Evolutionary conservation across 805 yeast species (phyloP).

Genomic region (Wickerhamomyces bovis): DNA sequence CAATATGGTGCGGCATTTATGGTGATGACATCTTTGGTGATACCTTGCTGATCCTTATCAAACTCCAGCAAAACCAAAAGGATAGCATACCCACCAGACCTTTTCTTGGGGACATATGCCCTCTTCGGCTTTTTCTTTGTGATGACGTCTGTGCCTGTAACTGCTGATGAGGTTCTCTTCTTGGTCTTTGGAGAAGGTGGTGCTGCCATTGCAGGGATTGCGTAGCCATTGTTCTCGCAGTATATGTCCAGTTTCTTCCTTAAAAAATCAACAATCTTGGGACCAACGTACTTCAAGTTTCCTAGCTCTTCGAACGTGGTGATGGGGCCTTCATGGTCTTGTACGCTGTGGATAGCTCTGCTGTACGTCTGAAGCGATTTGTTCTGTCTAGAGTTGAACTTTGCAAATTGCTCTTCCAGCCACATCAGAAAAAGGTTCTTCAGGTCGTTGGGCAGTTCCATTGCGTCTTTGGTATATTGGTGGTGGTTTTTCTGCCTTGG

Average conservation of each 20-base stretch:
- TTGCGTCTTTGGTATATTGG: no score
- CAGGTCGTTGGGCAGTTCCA: slow-evolving; percentile 37
- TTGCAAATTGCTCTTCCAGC: slow-evolving; percentile 48
- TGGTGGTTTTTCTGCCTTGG: no score
- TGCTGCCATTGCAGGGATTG: slow-evolving; percentile 33
- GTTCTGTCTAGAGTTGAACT: slow-evolving; percentile 41
- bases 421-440: slow-evolving; percentile 49
- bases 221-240: slow-evolving; percentile 48
- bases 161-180: slow-evolving; percentile 4
- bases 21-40: slow-evolving; percentile 56
- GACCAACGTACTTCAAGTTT: slow-evolving; percentile 66
- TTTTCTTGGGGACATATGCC: slow-evolving; percentile 61
- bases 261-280: slow-evolving; percentile 51
- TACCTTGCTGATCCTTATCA: slow-evolving; percentile 48
- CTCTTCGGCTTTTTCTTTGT: slow-evolving; percentile 20
- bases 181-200: slow-evolving; percentile 15
- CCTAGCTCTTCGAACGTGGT: slow-evolving; percentile 51
- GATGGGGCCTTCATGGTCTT: slow-evolving; percentile 38
- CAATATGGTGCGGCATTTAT: slow-evolving; percentile 48
- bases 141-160: slow-evolving; percentile 5
- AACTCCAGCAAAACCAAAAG: slow-evolving; percentile 48
- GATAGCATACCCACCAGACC: slow-evolving; percentile 85
- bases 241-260: slow-evolving; percentile 40
- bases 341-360: slow-evolving; percentile 50
- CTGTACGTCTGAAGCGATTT: slow-evolving; percentile 47